Evolutionary conservation across 1,284 basidiomycete species (phyloP).

Genomic region (Trametes hirsuta): DNA sequence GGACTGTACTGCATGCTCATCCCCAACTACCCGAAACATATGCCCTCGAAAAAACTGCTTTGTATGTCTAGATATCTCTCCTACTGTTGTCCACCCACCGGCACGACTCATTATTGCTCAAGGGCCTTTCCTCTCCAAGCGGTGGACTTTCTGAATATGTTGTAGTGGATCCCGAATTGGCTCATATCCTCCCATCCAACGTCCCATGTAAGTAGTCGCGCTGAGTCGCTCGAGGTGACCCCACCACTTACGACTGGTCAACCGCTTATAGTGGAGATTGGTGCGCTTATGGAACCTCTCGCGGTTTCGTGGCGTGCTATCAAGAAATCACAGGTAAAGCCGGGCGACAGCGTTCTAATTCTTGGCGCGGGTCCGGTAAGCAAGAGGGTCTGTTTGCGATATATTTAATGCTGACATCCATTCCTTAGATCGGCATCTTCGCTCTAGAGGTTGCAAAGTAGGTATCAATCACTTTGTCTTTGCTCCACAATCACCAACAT

Average conservation of each 20-base stretch:
- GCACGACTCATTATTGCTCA: background rate
- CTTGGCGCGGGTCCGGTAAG: conserved; percentile 12
- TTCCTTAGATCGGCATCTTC: no score
- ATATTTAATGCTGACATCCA: no score
- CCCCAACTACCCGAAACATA: background rate
- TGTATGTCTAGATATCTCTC: background rate
- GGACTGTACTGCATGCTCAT: background rate
- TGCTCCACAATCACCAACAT: background rate
- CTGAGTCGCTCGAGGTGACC: background rate
- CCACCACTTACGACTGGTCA: background rate
- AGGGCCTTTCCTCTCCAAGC: background rate
- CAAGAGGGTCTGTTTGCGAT: no score
- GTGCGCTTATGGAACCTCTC: conserved; percentile 37
- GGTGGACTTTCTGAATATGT: conserved; percentile 1
- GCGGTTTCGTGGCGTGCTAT: conserved; percentile 39
- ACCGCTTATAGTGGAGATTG: conserved; percentile 28
- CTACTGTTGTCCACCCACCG: background rate
- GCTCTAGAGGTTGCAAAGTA: no score
- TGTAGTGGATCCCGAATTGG: background rate
- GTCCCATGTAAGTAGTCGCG: background rate
- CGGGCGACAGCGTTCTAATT: conserved; percentile 33
- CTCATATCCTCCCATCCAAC: background rate
- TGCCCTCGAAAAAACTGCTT: background rate
- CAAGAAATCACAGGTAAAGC: conserved; percentile 30
- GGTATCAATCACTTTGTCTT: no score